phyloP scores from a whole-genome alignment of 2,329 filamentous ascomycete genomes.

The Stagonosporopsis vannaccii region DNA sequence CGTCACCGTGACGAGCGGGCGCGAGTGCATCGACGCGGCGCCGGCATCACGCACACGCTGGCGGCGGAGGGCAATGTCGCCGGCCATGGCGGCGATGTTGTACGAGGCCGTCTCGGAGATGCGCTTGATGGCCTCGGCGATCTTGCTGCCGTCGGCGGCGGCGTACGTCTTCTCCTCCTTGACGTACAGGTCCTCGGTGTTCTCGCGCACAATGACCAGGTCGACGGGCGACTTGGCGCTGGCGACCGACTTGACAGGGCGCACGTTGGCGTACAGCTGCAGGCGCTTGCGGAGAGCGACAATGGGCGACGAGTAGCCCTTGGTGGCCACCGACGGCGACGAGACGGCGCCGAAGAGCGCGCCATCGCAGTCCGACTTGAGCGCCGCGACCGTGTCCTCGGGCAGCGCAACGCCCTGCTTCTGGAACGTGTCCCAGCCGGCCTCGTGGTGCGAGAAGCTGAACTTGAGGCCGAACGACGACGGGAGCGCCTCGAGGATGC shows the following conservation, averaged over 20 bases:
- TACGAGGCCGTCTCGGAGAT: slow-evolving; percentile 85
- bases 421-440: slow-evolving; percentile 93
- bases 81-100: slow-evolving; percentile 91
- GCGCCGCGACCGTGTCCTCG: slow-evolving; percentile 86
- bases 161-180: slow-evolving; percentile 92
- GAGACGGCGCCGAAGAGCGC: slow-evolving; percentile 94
- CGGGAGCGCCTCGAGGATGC: slow-evolving; percentile 90
- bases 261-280: slow-evolving; percentile 95
- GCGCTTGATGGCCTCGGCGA: slow-evolving; percentile 97
- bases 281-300: slow-evolving; percentile 95
- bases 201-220: slow-evolving; percentile 97
- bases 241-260: slow-evolving; percentile 85
- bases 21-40: slow-evolving; percentile 67
- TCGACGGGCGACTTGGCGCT: slow-evolving; percentile 76
- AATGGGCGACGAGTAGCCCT: slow-evolving; percentile 95
- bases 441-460: slow-evolving; percentile 90
- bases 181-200: slow-evolving; percentile 98
- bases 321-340: slow-evolving; percentile 87
- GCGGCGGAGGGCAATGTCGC: slow-evolving; percentile 88
- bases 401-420: slow-evolving; percentile 86
- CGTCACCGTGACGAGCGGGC: slow-evolving; percentile 88
- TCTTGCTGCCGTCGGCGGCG: slow-evolving; percentile 74
- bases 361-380: slow-evolving; percentile 91
- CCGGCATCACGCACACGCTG: slow-evolving; percentile 76
- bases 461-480: slow-evolving; percentile 91